phyloP scores from a whole-genome alignment of 345 rosid species.

The Gossypium stocksii region DNA sequence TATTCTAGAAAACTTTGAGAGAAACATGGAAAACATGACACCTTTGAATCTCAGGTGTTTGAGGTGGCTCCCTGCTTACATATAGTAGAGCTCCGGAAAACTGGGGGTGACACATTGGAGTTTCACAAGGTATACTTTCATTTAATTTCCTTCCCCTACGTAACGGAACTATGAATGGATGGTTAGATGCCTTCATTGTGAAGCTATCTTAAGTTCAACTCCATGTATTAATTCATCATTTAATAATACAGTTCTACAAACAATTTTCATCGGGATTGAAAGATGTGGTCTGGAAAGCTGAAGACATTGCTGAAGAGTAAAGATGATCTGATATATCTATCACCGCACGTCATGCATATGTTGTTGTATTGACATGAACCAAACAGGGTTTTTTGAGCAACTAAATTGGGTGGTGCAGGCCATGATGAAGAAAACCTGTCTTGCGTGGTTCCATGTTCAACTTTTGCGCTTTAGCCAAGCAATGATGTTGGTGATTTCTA shows the following conservation, averaged over 20 bases:
- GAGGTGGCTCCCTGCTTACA: constrained; percentile 95
- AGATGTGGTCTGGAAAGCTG: constrained; percentile 80
- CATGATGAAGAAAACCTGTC: not conserved
- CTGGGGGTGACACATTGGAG: constrained; percentile 86
- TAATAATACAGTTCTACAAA: constrained; percentile 61
- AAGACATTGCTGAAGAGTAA: constrained; percentile 37
- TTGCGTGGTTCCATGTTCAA: not conserved
- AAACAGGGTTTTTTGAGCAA: not conserved
- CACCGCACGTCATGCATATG: not conserved
- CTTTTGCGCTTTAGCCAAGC: no score
- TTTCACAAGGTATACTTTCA: constrained; percentile 67
- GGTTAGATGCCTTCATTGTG: not conserved
- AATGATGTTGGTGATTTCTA: not conserved
- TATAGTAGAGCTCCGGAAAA: constrained; percentile 92
- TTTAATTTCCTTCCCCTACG: not conserved
- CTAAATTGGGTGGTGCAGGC: not conserved
- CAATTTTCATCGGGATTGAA: constrained; percentile 68
- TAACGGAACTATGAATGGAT: not conserved
- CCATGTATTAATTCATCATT: not conserved
- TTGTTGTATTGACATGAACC: not conserved
- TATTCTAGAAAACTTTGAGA: constrained; percentile 1
- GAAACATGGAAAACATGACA: not conserved
- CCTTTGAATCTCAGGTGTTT: constrained; percentile 51
- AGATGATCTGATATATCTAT: constrained; percentile 16
- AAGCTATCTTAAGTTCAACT: not conserved